phyloP scores from a whole-genome alignment of 164 flowering plant species.

The Tinospora cordifolia region DNA sequence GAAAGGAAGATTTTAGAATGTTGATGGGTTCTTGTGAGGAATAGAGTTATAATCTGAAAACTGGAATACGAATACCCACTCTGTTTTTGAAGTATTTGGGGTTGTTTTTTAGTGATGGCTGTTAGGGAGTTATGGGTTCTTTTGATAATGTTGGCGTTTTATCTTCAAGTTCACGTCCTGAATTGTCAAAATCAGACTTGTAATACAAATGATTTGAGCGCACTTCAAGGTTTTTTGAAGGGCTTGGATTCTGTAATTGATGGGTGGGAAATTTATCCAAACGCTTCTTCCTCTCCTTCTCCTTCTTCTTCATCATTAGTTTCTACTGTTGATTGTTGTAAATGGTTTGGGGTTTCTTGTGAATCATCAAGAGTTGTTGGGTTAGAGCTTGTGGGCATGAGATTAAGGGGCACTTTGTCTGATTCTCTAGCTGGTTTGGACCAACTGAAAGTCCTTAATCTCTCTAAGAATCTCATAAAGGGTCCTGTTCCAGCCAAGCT shows the following conservation, averaged over 20 bases:
- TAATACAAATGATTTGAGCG: constrained; percentile 31
- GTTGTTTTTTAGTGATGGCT: constrained; percentile 10
- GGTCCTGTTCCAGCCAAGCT: constrained; percentile 20
- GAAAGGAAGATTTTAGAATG: background rate
- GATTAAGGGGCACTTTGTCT: constrained; percentile 16
- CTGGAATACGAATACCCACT: background rate
- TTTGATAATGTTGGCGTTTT: constrained; percentile 12
- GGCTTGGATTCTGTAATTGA: constrained; percentile 21
- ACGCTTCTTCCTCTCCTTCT: constrained; percentile 12
- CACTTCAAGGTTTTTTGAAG: constrained; percentile 29
- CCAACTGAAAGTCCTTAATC: constrained; percentile 21
- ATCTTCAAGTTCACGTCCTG: constrained; percentile 18
- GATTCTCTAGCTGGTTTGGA: constrained; percentile 23
- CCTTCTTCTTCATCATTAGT: background rate
- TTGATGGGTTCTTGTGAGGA: background rate
- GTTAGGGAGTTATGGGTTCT: constrained; percentile 13
- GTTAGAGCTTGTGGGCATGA: constrained; percentile 19
- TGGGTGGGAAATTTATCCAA: constrained; percentile 25
- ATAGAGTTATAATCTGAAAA: background rate
- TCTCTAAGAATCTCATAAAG: constrained; percentile 21
- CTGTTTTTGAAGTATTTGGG: background rate
- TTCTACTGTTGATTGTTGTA: constrained; percentile 20
- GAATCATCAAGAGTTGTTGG: constrained; percentile 15
- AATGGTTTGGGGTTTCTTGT: constrained; percentile 18
- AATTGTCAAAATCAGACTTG: constrained; percentile 30